A percentile compares a stretch with the other conserved stretches of the same genome.
phyloP scores from a whole-genome alignment of 2,329 filamentous ascomycete species.

The Cyphellophora europaea region DNA sequence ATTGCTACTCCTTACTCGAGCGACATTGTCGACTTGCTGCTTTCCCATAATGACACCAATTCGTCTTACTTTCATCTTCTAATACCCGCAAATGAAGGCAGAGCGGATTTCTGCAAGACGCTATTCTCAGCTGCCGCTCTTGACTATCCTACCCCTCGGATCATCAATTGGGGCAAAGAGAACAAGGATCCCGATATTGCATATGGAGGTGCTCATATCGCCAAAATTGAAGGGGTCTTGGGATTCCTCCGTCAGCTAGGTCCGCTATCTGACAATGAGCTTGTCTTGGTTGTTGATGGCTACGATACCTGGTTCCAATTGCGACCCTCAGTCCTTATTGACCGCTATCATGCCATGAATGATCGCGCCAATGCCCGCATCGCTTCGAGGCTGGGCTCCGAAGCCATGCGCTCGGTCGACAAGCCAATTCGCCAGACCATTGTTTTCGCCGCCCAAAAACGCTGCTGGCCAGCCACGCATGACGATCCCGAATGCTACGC shows the following conservation, averaged over 20 bases:
- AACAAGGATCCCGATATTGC: conserved; percentile 22
- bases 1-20: not conserved
- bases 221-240: conserved; percentile 36
- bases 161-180: conserved; percentile 36
- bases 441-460: conserved; percentile 47
- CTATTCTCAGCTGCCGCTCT: conserved; percentile 49
- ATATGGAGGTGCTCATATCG: conserved; percentile 21
- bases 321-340: conserved; percentile 52
- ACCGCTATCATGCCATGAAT: conserved; percentile 49
- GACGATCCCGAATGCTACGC: conserved; percentile 42
- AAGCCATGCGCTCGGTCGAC: conserved; percentile 19
- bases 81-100: conserved; percentile 39
- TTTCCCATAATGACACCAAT: not conserved
- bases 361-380: conserved; percentile 46
- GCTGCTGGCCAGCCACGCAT: conserved; percentile 34
- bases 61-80: conserved; percentile 44
- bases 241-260: conserved; percentile 35
- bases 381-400: conserved; percentile 37
- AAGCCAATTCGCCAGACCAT: conserved; percentile 34
- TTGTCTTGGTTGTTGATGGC: conserved; percentile 55
- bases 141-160: conserved; percentile 48
- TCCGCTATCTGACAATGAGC: conserved; percentile 44
- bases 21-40: not conserved
- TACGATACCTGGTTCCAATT: conserved; percentile 59
- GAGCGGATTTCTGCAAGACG: conserved; percentile 46